A percentile compares a stretch with the other conserved stretches of the same genome.
These are phyloP conservation scores for Iberis pinnata DNA, from an alignment of 345 rosid species.

Conservation along the genomic window DNA sequence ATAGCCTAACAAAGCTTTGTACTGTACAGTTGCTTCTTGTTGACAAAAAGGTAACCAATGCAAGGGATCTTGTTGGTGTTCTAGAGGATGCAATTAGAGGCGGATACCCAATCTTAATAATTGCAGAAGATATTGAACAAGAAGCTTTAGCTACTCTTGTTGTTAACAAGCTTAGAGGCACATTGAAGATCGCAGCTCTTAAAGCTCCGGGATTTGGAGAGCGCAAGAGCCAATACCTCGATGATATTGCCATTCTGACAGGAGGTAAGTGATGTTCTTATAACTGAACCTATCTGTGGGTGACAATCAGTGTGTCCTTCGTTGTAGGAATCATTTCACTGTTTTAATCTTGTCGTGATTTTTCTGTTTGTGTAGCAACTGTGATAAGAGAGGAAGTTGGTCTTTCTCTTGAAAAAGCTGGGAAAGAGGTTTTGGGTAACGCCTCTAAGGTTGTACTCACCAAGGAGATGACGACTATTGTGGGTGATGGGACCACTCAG, in stretches of 20 bases:
- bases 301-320: too few species aligned
- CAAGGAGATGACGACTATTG: slow-evolving; percentile 82
- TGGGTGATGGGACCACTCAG: slow-evolving; percentile 97
- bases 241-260: slow-evolving; percentile 90
- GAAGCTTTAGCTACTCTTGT: slow-evolving; percentile 97
- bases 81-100: slow-evolving; percentile 88
- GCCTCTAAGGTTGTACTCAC: slow-evolving; percentile 95
- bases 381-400: slow-evolving; percentile 93
- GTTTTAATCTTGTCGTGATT: background rate
- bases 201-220: slow-evolving; percentile 98
- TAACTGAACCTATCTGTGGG: too few species aligned
- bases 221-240: slow-evolving; percentile 94
- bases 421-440: slow-evolving; percentile 75
- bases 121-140: slow-evolving; percentile 97
- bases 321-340: background rate
- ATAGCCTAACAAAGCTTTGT: too few species aligned
- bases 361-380: slow-evolving; percentile 47
- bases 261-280: slow-evolving; percentile 59
- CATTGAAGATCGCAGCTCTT: slow-evolving; percentile 89
- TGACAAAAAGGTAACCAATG: slow-evolving; percentile 93
- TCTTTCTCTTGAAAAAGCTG: slow-evolving; percentile 88
- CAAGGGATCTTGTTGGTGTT: slow-evolving; percentile 79
- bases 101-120: slow-evolving; percentile 60
- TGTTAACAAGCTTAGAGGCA: slow-evolving; percentile 87
- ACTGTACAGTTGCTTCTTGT: slow-evolving; percentile 80